Evolutionary conservation across 2,329 filamentous ascomycete species (phyloP).

Genomic region (Camillea tinctor): DNA sequence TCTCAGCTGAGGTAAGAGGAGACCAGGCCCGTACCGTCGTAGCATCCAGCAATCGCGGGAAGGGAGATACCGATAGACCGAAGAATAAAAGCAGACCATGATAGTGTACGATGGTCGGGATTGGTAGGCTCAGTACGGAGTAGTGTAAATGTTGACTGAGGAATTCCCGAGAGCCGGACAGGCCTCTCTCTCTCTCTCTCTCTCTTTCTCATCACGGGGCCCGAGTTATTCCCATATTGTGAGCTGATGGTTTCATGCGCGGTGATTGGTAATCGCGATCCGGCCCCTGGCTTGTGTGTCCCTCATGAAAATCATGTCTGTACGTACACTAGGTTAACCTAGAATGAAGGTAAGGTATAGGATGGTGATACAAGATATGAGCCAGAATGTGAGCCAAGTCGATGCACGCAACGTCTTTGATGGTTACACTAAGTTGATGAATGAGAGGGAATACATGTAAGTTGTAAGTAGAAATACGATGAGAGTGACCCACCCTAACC

Average conservation of each 20-base stretch:
- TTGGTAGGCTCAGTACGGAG: no score
- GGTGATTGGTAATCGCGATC: not conserved
- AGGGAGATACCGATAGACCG: not conserved
- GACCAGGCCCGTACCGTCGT: not conserved
- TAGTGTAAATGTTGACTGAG: not conserved
- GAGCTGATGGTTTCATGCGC: not conserved
- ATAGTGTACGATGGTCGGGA: not conserved
- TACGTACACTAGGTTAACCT: no score
- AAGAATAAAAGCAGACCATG: not conserved
- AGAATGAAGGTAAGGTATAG: not conserved
- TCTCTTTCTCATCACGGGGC: not conserved
- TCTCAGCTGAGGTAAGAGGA: not conserved
- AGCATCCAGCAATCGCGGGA: not conserved
- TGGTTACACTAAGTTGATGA: not conserved
- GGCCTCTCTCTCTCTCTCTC: not conserved
- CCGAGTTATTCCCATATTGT: not conserved
- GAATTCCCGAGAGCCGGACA: not conserved
- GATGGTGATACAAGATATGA: not conserved
- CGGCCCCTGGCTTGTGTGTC: not conserved
- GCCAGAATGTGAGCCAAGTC: not conserved
- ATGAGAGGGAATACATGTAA: no score
- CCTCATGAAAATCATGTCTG: no score
- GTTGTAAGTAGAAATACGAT: not conserved
- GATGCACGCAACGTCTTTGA: not conserved
- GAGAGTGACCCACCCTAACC: not conserved